phyloP scores from a whole-genome alignment of 257 asterid species.

The Solanum infundibuliforme region DNA sequence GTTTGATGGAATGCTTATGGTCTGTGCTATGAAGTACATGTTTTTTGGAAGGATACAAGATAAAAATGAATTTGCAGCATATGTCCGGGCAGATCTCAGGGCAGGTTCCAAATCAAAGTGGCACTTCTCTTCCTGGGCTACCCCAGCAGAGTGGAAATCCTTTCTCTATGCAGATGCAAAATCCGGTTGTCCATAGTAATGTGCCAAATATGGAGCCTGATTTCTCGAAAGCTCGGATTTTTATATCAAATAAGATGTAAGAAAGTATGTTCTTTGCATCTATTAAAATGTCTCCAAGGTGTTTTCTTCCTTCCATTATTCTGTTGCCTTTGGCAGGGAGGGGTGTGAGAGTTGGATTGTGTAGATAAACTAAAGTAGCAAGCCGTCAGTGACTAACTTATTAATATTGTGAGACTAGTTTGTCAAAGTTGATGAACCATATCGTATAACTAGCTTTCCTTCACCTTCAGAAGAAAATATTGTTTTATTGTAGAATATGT shows the following conservation, averaged over 20 bases:
- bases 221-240: constrained; percentile 29
- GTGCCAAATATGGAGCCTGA: constrained; percentile 42
- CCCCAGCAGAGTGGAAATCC: constrained; percentile 62
- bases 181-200: constrained; percentile 37
- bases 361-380: background rate
- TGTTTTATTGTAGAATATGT: background rate
- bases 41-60: constrained; percentile 1
- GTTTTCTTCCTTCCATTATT: background rate
- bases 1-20: background rate
- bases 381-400: background rate
- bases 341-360: background rate
- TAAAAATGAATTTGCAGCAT: constrained; percentile 57
- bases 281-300: background rate
- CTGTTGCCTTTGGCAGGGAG: background rate
- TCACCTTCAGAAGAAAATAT: background rate
- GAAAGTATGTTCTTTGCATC: constrained; percentile 12
- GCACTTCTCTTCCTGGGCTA: constrained; percentile 37
- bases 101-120: constrained; percentile 54
- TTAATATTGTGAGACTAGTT: background rate
- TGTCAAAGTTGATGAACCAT: background rate
- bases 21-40: background rate
- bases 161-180: constrained; percentile 61
- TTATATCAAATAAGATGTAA: constrained; percentile 60
- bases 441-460: background rate
- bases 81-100: constrained; percentile 62